phyloP scores from a whole-genome alignment of 345 rosid genomes.

The Clarkia xantiana region DNA sequence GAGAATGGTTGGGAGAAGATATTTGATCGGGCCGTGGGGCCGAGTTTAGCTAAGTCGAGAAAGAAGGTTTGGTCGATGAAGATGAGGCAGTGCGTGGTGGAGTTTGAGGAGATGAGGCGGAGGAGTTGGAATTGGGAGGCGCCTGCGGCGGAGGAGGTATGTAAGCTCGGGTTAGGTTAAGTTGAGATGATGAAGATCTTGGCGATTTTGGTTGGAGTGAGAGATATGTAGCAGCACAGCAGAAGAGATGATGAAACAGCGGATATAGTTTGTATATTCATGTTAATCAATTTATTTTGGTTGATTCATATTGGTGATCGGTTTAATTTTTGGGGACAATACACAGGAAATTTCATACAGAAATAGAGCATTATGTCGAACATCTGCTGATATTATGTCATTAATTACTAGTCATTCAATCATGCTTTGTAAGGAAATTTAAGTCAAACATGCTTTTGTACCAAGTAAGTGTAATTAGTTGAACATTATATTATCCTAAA shows the following conservation, averaged over 20 bases:
- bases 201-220: not conserved
- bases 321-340: not conserved
- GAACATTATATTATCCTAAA: too few species aligned
- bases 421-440: too few species aligned
- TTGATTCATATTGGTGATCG: too few species aligned
- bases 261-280: too few species aligned
- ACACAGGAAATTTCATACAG: not conserved
- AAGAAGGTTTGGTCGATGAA: constrained; percentile 17
- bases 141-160: constrained; percentile 52
- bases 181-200: not conserved
- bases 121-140: constrained; percentile 43
- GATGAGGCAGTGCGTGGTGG: constrained; percentile 32
- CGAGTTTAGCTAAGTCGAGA: constrained; percentile 36
- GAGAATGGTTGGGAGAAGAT: constrained; percentile 57
- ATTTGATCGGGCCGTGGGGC: constrained; percentile 41
- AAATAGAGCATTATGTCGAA: not conserved
- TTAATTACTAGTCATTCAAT: too few species aligned
- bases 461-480: too few species aligned
- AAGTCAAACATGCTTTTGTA: too few species aligned
- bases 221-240: too few species aligned
- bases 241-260: too few species aligned
- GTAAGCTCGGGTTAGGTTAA: constrained; percentile 25
- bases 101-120: constrained; percentile 39
- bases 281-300: not conserved
- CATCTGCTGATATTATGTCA: too few species aligned